These are phyloP conservation scores for Venturia nashicola DNA, from an alignment of 2,329 filamentous ascomycete species.

Conservation along the genomic window DNA sequence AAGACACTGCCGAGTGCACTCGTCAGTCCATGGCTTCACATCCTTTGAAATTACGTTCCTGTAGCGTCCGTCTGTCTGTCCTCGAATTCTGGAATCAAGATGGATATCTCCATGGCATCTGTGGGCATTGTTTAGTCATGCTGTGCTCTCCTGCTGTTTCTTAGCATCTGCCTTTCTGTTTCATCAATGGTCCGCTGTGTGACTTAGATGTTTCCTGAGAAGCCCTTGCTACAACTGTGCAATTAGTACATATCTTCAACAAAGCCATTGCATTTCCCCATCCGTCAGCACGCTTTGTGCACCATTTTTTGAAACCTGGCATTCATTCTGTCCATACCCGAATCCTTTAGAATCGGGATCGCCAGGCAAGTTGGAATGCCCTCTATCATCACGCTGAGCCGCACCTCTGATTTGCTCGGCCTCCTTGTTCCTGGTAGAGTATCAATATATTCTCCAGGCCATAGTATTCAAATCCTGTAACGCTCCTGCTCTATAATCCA, in stretches of 20 bases:
- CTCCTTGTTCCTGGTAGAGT: slow-evolving; percentile 2
- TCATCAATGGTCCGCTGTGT: not conserved
- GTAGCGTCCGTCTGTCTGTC: too few relatives aligned
- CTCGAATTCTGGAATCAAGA: too few relatives aligned
- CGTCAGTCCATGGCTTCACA: too few relatives aligned
- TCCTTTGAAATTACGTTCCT: too few relatives aligned
- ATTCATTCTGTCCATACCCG: not conserved
- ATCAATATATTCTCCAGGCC: not conserved
- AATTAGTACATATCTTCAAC: not conserved
- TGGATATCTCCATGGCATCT: too few relatives aligned
- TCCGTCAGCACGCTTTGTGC: not conserved
- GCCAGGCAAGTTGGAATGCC: not conserved
- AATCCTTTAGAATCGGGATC: not conserved
- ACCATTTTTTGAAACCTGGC: not conserved
- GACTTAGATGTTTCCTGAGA: not conserved
- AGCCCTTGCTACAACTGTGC: not conserved
- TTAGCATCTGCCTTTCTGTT: not conserved
- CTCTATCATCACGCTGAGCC: not conserved
- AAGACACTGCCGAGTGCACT: too few relatives aligned
- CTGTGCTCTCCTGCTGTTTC: too few relatives aligned
- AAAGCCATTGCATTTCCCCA: not conserved
- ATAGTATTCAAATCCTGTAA: not conserved
- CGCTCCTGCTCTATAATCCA: not conserved
- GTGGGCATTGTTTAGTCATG: too few relatives aligned
- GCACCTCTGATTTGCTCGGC: not conserved